phyloP scores from a whole-genome alignment of 345 rosid genomes.

The Populus davidiana region DNA sequence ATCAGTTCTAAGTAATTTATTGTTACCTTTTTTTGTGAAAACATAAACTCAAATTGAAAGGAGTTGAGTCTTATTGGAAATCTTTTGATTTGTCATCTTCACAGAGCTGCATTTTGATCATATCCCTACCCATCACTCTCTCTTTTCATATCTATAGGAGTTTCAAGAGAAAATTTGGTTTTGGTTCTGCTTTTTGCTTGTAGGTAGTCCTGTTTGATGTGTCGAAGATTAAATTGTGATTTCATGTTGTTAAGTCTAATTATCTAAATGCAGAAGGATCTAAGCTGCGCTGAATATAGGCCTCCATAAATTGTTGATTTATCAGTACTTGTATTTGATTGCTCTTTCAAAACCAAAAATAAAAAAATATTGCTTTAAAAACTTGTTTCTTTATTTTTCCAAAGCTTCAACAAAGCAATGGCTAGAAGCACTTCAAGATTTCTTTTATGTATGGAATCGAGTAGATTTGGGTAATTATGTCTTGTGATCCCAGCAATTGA shows the following conservation, averaged over 20 bases:
- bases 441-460: not conserved
- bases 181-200: not conserved
- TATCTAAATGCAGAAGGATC: not conserved
- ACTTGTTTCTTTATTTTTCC: not conserved
- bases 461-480: not conserved
- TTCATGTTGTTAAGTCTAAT: not conserved
- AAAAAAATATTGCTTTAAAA: not conserved
- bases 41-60: not conserved
- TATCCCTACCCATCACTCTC: not conserved
- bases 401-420: not conserved
- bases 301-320: not conserved
- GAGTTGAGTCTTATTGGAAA: not conserved
- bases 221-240: not conserved
- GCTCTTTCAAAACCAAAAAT: not conserved
- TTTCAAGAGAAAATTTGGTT: not conserved
- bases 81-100: not conserved
- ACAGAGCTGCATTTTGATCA: not conserved
- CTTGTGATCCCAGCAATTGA: not conserved
- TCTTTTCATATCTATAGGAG: not conserved
- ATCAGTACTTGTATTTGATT: not conserved
- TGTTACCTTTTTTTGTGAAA: not conserved
- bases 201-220: not conserved
- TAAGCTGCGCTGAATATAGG: not conserved
- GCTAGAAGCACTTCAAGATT: conserved; percentile 1
- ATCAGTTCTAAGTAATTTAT: not conserved